These are phyloP conservation scores for Lachnellula suecica DNA, from an alignment of 2,329 filamentous ascomycete species.

Conservation along the genomic window DNA sequence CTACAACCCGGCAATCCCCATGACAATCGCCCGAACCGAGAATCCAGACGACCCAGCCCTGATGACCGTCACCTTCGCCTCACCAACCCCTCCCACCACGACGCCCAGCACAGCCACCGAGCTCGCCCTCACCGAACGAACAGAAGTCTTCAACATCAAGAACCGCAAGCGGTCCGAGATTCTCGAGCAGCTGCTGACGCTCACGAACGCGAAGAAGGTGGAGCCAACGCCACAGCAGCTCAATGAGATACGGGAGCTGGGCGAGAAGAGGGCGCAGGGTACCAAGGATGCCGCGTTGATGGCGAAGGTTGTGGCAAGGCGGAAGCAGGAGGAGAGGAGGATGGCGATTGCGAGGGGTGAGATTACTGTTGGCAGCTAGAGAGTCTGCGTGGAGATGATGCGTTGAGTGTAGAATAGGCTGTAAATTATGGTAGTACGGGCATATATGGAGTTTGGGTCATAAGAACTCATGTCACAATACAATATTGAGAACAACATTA, in stretches of 20 bases:
- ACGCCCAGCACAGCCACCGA: conserved; percentile 48
- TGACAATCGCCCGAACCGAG: conserved; percentile 72
- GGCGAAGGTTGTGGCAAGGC: conserved; percentile 47
- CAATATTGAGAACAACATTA: background rate
- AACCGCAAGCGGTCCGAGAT: conserved; percentile 60
- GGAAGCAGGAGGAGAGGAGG: conserved; percentile 64
- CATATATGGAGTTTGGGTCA: conserved; percentile 1
- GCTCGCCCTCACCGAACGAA: conserved; percentile 47
- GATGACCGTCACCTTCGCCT: conserved; percentile 64
- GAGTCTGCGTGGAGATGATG: background rate
- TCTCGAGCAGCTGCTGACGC: conserved; percentile 57
- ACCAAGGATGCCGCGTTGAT: conserved; percentile 55
- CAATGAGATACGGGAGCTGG: conserved; percentile 55
- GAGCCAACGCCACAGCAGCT: conserved; percentile 59
- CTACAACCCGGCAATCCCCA: conserved; percentile 83
- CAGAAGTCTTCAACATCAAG: conserved; percentile 60
- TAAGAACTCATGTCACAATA: background rate
- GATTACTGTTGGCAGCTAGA: conserved; percentile 2
- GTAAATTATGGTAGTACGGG: background rate
- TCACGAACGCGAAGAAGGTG: conserved; percentile 60
- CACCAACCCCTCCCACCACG: conserved; percentile 29
- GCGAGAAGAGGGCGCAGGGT: conserved; percentile 51
- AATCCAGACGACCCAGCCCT: conserved; percentile 56
- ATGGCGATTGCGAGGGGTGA: conserved; percentile 51
- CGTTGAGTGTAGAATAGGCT: background rate